Conservation (phyloP, 192 early-diverging fungal species). For the Chytriomyces sp. region DNA sequence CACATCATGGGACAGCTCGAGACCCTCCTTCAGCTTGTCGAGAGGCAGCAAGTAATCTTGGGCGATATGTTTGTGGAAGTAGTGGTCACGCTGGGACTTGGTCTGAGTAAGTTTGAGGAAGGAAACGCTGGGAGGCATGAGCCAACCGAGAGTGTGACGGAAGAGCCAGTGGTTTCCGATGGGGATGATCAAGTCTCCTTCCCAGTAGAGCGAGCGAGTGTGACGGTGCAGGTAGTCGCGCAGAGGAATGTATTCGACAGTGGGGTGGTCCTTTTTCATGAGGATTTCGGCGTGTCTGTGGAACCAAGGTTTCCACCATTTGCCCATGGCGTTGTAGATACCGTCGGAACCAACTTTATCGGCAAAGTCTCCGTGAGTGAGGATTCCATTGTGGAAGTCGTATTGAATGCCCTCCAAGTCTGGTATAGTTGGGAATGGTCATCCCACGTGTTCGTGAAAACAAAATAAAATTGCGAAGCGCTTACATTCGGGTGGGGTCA, state of each 20-base stretch:
- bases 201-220: constrained; percentile 52
- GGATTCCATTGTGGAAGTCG: constrained; percentile 43
- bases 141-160: constrained; percentile 46
- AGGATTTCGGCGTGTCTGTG: constrained; percentile 44
- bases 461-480: too few species aligned
- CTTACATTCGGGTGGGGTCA: constrained; percentile 37
- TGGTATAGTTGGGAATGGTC: neutral
- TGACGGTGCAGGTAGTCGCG: constrained; percentile 54
- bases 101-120: constrained; percentile 49
- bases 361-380: constrained; percentile 48
- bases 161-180: constrained; percentile 48
- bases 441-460: neutral
- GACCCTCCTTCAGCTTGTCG: constrained; percentile 35
- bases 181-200: constrained; percentile 44
- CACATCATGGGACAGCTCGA: constrained; percentile 43
- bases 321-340: constrained; percentile 42
- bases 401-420: constrained; percentile 47
- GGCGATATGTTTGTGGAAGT: constrained; percentile 42
- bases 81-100: constrained; percentile 33
- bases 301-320: constrained; percentile 54
- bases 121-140: constrained; percentile 42
- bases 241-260: constrained; percentile 52
- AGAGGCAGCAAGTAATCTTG: constrained; percentile 49
- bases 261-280: constrained; percentile 35
- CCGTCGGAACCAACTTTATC: constrained; percentile 33